Evolutionary conservation across 176 grass and related monocot species (phyloP), one percentile per base, ranked within the genome.

Genomic region (Chloris gayana): DNA sequence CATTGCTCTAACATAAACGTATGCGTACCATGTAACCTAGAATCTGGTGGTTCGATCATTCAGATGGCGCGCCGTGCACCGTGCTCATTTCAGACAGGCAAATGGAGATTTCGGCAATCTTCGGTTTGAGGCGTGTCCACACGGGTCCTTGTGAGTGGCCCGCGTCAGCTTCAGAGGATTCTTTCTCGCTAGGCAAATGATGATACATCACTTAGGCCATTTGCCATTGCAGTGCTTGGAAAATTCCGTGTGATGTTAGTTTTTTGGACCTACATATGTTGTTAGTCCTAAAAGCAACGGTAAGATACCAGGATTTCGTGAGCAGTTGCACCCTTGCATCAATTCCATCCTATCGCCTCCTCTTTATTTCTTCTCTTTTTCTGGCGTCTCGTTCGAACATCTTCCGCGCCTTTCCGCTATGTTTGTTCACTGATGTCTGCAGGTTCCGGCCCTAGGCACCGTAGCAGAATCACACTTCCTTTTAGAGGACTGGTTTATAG

Each of bases 341-440:
- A 59, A 83, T 88, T 83, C 80, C 67, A 46, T 34, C 58, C 15
- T 72, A 57, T 82, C 73, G 14, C 15, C 8, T 30, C 46, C 47
- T 0, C 18, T 54, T 7, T 54, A 21, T 54, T 54, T 54, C 5
- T 4, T 54, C 5, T 54, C 14, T 2, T 31, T 64, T 56, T 78
- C 22, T 63, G 17, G 34, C 1, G 33, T 64, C 63, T 53, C 44
- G 70, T 70, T 33, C 7, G 9, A 62, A 27, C 38, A 38, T 68
- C 26, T 27, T 22, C 2, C n/a, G n/a, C n/a, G n/a, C n/a, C n/a
- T n/a, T n/a, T n/a, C n/a, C 30, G 41, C 13, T 29, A n/a, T 11
- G 39, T 39, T n/a, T 24, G 22, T 37, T 51, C 56, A 4, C 9
- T 64, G 27, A 51, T 66, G 45, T 67, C 4, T 18, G 30, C 14